Evolutionary conservation across 2,329 filamentous ascomycete species (phyloP), one percentile per base, ranked within the genome.

Genomic region (Fusarium siculi): DNA sequence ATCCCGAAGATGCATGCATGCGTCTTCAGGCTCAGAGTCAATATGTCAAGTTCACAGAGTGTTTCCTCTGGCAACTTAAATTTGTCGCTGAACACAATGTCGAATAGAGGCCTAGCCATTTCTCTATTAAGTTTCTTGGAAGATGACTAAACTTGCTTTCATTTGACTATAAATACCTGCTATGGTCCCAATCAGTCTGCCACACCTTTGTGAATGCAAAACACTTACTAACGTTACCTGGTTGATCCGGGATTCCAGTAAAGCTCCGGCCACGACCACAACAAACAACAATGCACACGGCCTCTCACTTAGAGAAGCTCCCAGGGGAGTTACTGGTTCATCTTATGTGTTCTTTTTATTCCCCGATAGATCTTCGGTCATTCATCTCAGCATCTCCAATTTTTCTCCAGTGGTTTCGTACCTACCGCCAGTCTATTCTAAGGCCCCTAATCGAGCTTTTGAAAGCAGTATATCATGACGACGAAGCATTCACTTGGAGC

Each of bases 401-500:
- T 7, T 52, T 37, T 6, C 6, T 52, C 4, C 32, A 21, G 1
- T 52, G 32, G 49, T 36, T 15, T 36, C n/a, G 4, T 25, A 9
- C 49, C 2, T 52, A 52, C 49, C 49, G 32, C 32, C 49, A 36
- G 12, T 16, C 49, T 25, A 32, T 36, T 15, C 32, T 25, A 4
- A 25, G 21, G 12, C 16, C 49, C 18, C 0, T 52, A 6, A 11
- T 0, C 32, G 18, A 37, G 30, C 30, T 52, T 52, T 11, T 52
- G 18, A 52, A 37, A 8, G 18, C 49, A 23, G 12, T 11, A 12
- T 16, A 52, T 37, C 32, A 25, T 25, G 18, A 3, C 8, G 47
- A 52, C 5, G 32, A 1, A 25, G 0, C 30, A 2, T 23, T 34
- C 11, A 14, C 0, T 5, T 4, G 2, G 18, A 0, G 34, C 8